Conservation (phyloP, 345 rosid genomes). For the Syzygium grande region DNA sequence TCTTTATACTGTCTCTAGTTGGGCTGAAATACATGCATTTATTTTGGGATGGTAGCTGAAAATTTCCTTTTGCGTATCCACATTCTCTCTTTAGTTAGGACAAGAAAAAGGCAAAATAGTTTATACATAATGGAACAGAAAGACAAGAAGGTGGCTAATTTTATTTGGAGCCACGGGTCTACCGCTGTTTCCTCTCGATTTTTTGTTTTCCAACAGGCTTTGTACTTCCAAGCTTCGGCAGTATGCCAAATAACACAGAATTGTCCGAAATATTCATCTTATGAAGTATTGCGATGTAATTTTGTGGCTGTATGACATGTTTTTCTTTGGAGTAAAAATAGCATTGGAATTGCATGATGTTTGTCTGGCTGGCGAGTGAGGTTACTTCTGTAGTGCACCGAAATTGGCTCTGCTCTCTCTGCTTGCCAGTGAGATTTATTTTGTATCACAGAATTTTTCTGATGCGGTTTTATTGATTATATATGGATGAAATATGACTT, state of each 20-base stretch:
- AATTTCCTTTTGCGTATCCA: background rate
- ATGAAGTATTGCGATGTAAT: background rate
- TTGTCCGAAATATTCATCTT: background rate
- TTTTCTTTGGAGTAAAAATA: background rate
- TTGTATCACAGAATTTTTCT: background rate
- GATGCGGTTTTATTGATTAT: background rate
- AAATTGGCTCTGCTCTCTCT: background rate
- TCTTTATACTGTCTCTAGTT: constrained; percentile 75
- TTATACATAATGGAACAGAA: constrained; percentile 17
- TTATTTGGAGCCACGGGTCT: constrained; percentile 33
- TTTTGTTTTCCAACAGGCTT: constrained; percentile 1
- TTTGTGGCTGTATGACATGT: background rate
- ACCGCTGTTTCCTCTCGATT: constrained; percentile 5
- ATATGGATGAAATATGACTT: background rate
- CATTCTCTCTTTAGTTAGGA: constrained; percentile 21
- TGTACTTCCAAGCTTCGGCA: constrained; percentile 1
- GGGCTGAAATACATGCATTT: constrained; percentile 94
- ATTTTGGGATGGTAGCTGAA: constrained; percentile 63
- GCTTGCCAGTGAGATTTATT: background rate
- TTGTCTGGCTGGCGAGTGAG: background rate
- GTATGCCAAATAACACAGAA: background rate
- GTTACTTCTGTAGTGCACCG: background rate
- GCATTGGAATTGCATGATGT: background rate
- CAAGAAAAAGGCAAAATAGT: constrained; percentile 14
- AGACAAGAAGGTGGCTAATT: constrained; percentile 33